Base-by-base conservation (phyloP, 129 eudicot genomes). In the Dittrichia graveolens region DNA sequence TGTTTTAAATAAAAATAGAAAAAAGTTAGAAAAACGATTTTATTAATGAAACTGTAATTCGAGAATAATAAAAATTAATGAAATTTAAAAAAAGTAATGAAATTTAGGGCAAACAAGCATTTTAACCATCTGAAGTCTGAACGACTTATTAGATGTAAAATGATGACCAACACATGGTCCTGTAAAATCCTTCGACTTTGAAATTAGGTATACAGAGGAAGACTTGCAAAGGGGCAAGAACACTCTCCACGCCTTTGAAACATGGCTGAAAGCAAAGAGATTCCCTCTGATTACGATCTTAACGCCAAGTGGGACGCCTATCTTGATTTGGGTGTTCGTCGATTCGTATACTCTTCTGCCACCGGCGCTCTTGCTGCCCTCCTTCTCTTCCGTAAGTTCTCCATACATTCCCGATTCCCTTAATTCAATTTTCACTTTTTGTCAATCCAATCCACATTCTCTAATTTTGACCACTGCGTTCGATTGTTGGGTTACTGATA, bases 231-330 rank as follows among this genome's bases (percentile, higher is more conserved):
- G 67, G 42, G 67, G 16, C 13, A 44, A 58, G 5, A 34, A 60
- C 14, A 3, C 18, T 38, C 9, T 38, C 24, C 13, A 40, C 39
- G 12, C 38, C 10, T 49, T 43, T 12, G 61, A 55, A 39, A 40
- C 65, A 90, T 87, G 96, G 91, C 75, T 3, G 89, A 90, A 63
- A 88, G 63, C 69, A 87, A 75, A 67, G 74, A 73, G 76, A 77
- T 87, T 61, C 68, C 84, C 9, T 59, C 81, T 3, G 78, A 81
- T 5, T 82, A 81, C 80, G 92, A 88, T 70, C 50, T 88, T 43
- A 79, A 91, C 71, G 90, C 90, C 4, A 85, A 88, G 75, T 91
- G 90, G 95, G 97, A 91, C 13, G 90, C 95, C 2, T 91, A 87
- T 61, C 82, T 88, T 16, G 97, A 91, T 91, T 80, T 91, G 80